Percentiles rank a stretch among this genome's conserved stretches.
These are phyloP conservation scores for Emericellopsis atlantica DNA, from an alignment of 2,329 filamentous ascomycete genomes.

Conservation along the genomic window DNA sequence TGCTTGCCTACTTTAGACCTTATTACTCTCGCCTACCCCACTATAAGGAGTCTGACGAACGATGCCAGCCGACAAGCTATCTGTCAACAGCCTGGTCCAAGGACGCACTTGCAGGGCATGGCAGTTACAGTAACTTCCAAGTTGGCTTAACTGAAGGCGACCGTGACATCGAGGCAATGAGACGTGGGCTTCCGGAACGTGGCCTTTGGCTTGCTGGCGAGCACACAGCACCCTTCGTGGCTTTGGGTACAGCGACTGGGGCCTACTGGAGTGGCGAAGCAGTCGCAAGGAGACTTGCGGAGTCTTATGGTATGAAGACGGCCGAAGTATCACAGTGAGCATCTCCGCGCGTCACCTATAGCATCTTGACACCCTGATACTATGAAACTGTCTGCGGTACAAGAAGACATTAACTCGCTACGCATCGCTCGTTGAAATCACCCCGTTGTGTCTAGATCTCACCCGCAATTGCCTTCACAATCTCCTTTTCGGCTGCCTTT, in stretches of 20 bases:
- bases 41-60: slow-evolving; percentile 38
- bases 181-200: slow-evolving; percentile 48
- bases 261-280: slow-evolving; percentile 86
- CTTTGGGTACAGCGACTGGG: slow-evolving; percentile 76
- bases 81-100: slow-evolving; percentile 67
- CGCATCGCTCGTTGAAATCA: too few relatives aligned
- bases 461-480: neutral
- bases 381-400: too few relatives aligned
- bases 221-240: slow-evolving; percentile 83
- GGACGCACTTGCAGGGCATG: slow-evolving; percentile 69
- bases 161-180: slow-evolving; percentile 54
- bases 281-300: slow-evolving; percentile 52
- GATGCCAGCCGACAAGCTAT: slow-evolving; percentile 50
- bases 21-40: slow-evolving; percentile 67
- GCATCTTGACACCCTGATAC: too few relatives aligned
- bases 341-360: too few relatives aligned
- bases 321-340: neutral
- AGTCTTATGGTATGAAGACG: slow-evolving; percentile 30
- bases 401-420: too few relatives aligned
- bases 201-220: slow-evolving; percentile 82
- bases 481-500: neutral
- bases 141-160: slow-evolving; percentile 59
- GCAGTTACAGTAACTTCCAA: slow-evolving; percentile 80
- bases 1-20: slow-evolving; percentile 59
- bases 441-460: neutral